A percentile compares a stretch with the other conserved stretches of the same genome.
phyloP scores from a whole-genome alignment of 2,329 filamentous ascomycete species.

The Raffaelea albimanens region DNA sequence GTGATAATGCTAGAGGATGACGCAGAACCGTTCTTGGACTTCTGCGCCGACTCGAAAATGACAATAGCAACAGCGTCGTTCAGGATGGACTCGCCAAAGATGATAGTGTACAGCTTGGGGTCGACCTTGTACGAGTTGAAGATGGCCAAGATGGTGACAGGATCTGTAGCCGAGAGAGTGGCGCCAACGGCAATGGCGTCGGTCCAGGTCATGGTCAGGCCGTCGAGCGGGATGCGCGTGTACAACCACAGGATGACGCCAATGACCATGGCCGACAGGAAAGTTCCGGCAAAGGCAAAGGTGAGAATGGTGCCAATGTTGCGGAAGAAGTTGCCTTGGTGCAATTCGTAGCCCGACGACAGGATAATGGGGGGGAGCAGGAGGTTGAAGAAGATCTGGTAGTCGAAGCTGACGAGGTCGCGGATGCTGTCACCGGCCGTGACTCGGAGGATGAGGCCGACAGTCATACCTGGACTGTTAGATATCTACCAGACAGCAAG shows the following conservation, averaged over 20 bases:
- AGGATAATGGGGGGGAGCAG: conserved; percentile 97
- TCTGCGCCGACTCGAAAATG: conserved; percentile 93
- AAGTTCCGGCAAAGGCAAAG: conserved; percentile 94
- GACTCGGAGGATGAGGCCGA: conserved; percentile 79
- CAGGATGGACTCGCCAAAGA: conserved; percentile 95
- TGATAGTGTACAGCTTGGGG: conserved; percentile 95
- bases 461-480: conserved; percentile 72
- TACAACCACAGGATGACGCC: conserved; percentile 83
- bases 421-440: conserved; percentile 75
- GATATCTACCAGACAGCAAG: background rate
- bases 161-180: conserved; percentile 92
- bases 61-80: conserved; percentile 99
- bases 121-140: conserved; percentile 99
- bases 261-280: conserved; percentile 92
- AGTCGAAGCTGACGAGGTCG: conserved; percentile 90
- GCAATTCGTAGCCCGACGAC: conserved; percentile 91
- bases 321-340: conserved; percentile 98
- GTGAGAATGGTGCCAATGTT: conserved; percentile 96
- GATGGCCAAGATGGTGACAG: conserved; percentile 94
- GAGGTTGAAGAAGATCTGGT: conserved; percentile 99
- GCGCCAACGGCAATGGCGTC: conserved; percentile 96
- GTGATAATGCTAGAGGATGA: conserved; percentile 67
- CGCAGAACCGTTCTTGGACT: conserved; percentile 71
- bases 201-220: conserved; percentile 78
- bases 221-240: conserved; percentile 76